Conservation (phyloP, 768 basidiomycete genomes). For the Omphalotus guepiniiformis region DNA sequence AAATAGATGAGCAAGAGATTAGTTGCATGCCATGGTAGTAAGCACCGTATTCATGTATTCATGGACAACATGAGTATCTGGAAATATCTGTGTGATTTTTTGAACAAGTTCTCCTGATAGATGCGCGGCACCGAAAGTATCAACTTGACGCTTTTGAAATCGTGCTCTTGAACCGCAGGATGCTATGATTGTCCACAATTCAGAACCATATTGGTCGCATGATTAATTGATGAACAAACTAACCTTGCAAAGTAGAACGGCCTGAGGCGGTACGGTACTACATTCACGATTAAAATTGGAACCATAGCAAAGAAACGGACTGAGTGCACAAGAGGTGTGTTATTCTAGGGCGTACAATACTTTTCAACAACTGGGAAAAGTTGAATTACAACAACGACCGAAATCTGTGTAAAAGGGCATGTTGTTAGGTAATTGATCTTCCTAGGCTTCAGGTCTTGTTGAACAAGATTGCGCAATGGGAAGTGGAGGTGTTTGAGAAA, state of each 20-base stretch:
- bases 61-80: slow-evolving; percentile 68
- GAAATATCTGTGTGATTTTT: slow-evolving; percentile 41
- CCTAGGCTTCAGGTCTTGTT: slow-evolving; percentile 80
- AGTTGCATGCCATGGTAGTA: too few relatives aligned
- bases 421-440: too few relatives aligned
- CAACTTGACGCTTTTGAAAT: slow-evolving; percentile 49
- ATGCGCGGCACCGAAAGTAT: slow-evolving; percentile 61
- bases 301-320: too few relatives aligned
- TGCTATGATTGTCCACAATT: slow-evolving; percentile 32
- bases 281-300: too few relatives aligned
- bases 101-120: slow-evolving; percentile 52
- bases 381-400: too few relatives aligned
- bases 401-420: too few relatives aligned
- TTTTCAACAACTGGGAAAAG: too few relatives aligned
- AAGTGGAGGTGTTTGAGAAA: slow-evolving; percentile 86
- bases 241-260: slow-evolving; percentile 66
- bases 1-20: too few relatives aligned
- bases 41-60: slow-evolving; percentile 7
- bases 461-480: slow-evolving; percentile 85
- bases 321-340: too few relatives aligned
- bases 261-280: slow-evolving; percentile 63
- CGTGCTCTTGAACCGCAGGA: slow-evolving; percentile 43
- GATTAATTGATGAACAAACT: too few relatives aligned
- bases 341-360: too few relatives aligned
- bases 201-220: neutral